A percentile compares a stretch with the other conserved stretches of the same genome.
phyloP scores from a whole-genome alignment of 2,329 filamentous ascomycete genomes.

The Sarocladiaceae sp. region DNA sequence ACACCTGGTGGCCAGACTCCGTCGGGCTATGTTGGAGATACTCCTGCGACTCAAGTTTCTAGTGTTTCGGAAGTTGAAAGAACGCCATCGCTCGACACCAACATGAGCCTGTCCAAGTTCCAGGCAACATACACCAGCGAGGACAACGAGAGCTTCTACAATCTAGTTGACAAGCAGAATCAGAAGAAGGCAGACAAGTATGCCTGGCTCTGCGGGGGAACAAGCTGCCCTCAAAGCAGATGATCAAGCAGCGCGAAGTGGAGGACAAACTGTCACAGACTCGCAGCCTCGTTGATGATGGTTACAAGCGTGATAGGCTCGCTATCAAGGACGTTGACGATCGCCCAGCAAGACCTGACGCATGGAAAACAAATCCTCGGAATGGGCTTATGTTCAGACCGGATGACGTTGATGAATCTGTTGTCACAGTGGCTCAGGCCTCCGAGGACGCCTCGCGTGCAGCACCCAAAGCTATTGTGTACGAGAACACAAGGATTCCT shows the following conservation, averaged over 20 bases:
- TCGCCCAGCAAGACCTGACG: conserved; percentile 71
- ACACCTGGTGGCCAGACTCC: conserved; percentile 50
- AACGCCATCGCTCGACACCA: conserved; percentile 59
- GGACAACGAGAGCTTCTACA: conserved; percentile 96
- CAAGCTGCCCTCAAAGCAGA: conserved; percentile 76
- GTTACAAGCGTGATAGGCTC: conserved; percentile 50
- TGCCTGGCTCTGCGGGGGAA: conserved; percentile 84
- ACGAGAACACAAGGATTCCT: conserved; percentile 79
- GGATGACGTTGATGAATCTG: conserved; percentile 56
- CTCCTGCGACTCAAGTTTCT: conserved; percentile 57
- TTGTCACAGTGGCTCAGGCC: conserved; percentile 61
- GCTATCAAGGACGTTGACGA: conserved; percentile 64
- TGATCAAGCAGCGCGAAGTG: conserved; percentile 63
- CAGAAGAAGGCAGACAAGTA: conserved; percentile 79
- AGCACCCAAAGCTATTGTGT: conserved; percentile 71
- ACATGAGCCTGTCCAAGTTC: conserved; percentile 78
- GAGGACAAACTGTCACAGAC: conserved; percentile 47
- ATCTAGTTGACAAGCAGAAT: conserved; percentile 86
- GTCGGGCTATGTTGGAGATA: conserved; percentile 65
- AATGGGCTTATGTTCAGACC: conserved; percentile 87
- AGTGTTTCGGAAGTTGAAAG: conserved; percentile 27
- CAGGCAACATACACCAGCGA: conserved; percentile 95
- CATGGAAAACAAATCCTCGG: conserved; percentile 69
- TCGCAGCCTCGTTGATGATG: conserved; percentile 49
- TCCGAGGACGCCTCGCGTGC: conserved; percentile 69